Percentiles rank a stretch among this genome's conserved stretches.
Conservation (phyloP, 2,329 filamentous ascomycete species). For the Lachnellula cervina region DNA sequence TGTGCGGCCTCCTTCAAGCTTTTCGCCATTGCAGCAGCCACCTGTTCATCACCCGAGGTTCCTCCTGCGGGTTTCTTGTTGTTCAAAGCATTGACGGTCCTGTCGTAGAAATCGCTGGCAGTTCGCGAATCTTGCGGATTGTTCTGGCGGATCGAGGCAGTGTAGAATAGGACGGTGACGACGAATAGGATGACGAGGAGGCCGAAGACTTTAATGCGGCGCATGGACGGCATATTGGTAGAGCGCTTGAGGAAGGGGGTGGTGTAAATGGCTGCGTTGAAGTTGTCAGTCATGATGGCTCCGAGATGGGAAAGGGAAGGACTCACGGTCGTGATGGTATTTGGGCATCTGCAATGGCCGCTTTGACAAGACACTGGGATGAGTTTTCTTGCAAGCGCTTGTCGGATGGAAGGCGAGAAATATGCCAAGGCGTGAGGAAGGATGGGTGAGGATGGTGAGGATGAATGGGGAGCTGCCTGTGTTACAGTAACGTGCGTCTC, state of each 20-base stretch:
- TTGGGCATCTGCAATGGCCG: neutral
- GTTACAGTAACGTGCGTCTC: neutral
- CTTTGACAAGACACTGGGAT: neutral
- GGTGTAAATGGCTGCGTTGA: conserved; percentile 7
- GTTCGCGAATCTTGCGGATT: conserved; percentile 40
- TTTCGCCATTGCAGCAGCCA: conserved; percentile 51
- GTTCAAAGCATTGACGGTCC: conserved; percentile 52
- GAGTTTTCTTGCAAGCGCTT: neutral
- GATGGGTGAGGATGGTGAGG: neutral
- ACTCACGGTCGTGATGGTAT: neutral
- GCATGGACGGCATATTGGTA: conserved; percentile 59
- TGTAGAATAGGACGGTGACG: conserved; percentile 68
- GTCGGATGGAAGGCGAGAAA: neutral
- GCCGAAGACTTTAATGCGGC: conserved; percentile 63
- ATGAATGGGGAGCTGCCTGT: too few species aligned
- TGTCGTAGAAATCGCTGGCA: conserved; percentile 54
- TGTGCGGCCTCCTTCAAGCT: conserved; percentile 65
- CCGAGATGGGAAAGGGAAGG: neutral
- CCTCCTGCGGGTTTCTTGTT: conserved; percentile 18
- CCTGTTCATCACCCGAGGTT: conserved; percentile 42
- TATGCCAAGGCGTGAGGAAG: neutral
- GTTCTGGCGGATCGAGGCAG: conserved; percentile 50
- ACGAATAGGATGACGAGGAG: conserved; percentile 61
- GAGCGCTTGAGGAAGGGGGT: conserved; percentile 17
- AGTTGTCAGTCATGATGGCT: neutral